These are phyloP conservation scores for Conidiobolus incongruus DNA, from an alignment of 371 early-diverging fungal genomes.

Conservation along the genomic window DNA sequence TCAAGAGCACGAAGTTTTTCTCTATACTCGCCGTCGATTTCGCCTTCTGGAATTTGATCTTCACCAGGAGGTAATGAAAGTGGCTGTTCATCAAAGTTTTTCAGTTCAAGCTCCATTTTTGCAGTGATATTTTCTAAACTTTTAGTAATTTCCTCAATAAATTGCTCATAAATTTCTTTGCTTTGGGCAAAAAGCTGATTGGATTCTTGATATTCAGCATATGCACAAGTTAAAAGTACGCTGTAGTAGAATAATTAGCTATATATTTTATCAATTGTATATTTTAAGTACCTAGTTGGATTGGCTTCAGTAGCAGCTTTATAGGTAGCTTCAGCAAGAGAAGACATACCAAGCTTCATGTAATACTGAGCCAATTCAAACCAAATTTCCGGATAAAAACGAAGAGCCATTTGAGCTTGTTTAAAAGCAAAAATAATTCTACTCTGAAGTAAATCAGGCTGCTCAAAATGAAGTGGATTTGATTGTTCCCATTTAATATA, in stretches of 20 bases:
- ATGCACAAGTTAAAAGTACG: slow-evolving; percentile 47
- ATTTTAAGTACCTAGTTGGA: slow-evolving; percentile 43
- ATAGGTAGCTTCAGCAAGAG: slow-evolving; percentile 49
- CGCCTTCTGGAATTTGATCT: slow-evolving; percentile 8
- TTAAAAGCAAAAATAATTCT: too few species aligned
- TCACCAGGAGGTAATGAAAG: too few species aligned
- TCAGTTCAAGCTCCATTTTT: slow-evolving; percentile 18
- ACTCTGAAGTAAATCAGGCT: slow-evolving; percentile 65
- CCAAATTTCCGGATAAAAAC: slow-evolving; percentile 84
- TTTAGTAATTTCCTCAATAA: slow-evolving; percentile 29
- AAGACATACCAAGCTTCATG: slow-evolving; percentile 30
- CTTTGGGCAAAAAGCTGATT: slow-evolving; percentile 40
- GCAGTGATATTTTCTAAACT: slow-evolving; percentile 22
- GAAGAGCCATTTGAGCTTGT: slow-evolving; percentile 55
- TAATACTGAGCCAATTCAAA: slow-evolving; percentile 53
- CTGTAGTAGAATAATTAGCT: too few species aligned
- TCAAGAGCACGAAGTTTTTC: slow-evolving; percentile 40
- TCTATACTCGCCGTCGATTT: slow-evolving; percentile 58
- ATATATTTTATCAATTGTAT: not conserved
- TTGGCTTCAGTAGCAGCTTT: slow-evolving; percentile 46
- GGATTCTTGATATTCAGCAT: slow-evolving; percentile 67
- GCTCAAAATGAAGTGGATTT: slow-evolving; percentile 67
- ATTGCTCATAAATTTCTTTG: slow-evolving; percentile 39
- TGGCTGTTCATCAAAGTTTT: slow-evolving; percentile 3
- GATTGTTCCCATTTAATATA: slow-evolving; percentile 78